Evolutionary conservation across 495 filamentous ascomycete species (phyloP).

Genomic region (Chlorociboria aeruginascens): DNA sequence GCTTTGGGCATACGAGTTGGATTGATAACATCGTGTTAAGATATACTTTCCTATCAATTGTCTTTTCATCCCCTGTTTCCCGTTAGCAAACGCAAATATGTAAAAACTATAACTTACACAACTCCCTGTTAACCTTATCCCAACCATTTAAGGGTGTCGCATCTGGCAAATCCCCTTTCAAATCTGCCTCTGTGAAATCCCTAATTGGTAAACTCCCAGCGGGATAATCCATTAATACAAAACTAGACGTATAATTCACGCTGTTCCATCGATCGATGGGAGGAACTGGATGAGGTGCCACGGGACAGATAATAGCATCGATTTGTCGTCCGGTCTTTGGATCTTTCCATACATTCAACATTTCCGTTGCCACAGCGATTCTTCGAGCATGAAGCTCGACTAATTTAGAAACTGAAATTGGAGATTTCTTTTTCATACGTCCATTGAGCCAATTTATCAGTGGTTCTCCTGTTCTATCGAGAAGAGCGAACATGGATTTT

Average conservation of each 20-base stretch:
- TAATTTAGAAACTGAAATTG: constrained; percentile 30
- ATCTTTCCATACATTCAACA: constrained; percentile 42
- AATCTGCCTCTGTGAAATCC: constrained; percentile 33
- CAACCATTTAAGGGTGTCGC: constrained; percentile 35
- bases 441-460: constrained; percentile 46
- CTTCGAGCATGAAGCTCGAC: constrained; percentile 38
- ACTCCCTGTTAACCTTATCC: constrained; percentile 48
- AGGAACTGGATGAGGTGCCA: constrained; percentile 50
- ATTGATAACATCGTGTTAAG: constrained; percentile 42
- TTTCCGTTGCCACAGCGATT: constrained; percentile 36
- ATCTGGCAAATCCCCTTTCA: constrained; percentile 26
- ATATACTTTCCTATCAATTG: constrained; percentile 42
- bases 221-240: constrained; percentile 50
- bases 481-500: constrained; percentile 37
- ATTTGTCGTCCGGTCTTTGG: constrained; percentile 23
- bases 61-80: constrained; percentile 34
- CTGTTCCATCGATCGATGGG: constrained; percentile 51
- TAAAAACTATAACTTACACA: constrained; percentile 38
- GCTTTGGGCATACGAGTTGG: constrained; percentile 48
- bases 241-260: constrained; percentile 47
- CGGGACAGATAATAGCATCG: constrained; percentile 42
- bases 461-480: constrained; percentile 41
- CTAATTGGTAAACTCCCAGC: constrained; percentile 47
- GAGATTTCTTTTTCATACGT: constrained; percentile 31
- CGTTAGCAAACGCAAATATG: constrained; percentile 5